These are phyloP conservation scores for Saraca asoca DNA, from an alignment of 331 rosid genomes.

Conservation along the genomic window DNA sequence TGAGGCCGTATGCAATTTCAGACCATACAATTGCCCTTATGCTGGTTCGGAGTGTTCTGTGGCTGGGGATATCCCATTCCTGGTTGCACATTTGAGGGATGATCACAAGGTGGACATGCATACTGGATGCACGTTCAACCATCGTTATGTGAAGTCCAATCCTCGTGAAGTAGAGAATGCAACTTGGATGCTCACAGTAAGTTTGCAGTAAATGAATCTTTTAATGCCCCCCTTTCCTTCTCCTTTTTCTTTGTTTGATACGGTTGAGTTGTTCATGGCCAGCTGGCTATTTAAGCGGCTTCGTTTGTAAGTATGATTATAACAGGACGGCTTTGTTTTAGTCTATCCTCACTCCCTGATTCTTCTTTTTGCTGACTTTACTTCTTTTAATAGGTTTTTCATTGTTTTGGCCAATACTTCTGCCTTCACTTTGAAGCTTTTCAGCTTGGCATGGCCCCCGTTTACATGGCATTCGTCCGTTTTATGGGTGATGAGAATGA, in stretches of 20 bases:
- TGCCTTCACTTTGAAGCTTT: slow-evolving; percentile 99
- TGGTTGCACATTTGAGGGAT: slow-evolving; percentile 93
- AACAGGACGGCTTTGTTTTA: slow-evolving; percentile 11
- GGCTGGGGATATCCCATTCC: slow-evolving; percentile 88
- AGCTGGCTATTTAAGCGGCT: slow-evolving; percentile 4
- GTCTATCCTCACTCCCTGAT: slow-evolving; percentile 27
- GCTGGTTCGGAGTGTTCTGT: slow-evolving; percentile 97
- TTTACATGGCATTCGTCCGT: slow-evolving; percentile 97
- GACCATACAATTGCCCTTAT: slow-evolving; percentile 95
- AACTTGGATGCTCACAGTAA: slow-evolving; percentile 99
- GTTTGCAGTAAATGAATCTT: slow-evolving; percentile 27
- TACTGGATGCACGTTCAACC: slow-evolving; percentile 97
- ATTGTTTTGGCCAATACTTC: slow-evolving; percentile 95
- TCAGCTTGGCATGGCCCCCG: slow-evolving; percentile 97
- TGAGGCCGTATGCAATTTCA: slow-evolving; percentile 84
- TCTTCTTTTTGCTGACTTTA: slow-evolving; percentile 30
- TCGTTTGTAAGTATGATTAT: neutral
- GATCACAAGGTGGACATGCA: slow-evolving; percentile 99
- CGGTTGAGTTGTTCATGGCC: neutral
- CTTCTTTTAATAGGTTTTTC: slow-evolving; percentile 67
- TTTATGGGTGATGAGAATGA: slow-evolving; percentile 96
- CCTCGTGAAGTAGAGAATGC: slow-evolving; percentile 99
- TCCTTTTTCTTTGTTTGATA: slow-evolving; percentile 9
- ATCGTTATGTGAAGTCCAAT: slow-evolving; percentile 95
- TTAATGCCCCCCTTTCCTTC: neutral